These are phyloP conservation scores for Musa beccarii DNA, from an alignment of 176 grass and related monocot species.

Conservation along the genomic window DNA sequence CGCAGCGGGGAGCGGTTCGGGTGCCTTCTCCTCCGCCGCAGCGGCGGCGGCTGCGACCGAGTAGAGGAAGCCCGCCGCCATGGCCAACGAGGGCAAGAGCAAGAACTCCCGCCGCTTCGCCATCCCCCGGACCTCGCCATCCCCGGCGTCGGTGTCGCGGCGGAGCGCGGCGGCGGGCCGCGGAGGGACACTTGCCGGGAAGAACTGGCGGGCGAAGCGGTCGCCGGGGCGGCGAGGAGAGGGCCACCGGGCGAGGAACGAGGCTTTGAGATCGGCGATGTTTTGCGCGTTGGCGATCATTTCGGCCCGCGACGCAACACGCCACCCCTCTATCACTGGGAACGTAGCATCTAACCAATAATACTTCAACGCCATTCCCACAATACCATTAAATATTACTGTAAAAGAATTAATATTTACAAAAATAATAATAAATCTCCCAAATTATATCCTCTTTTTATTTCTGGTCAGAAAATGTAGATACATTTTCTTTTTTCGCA, in stretches of 20 bases:
- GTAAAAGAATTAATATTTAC: too few species aligned
- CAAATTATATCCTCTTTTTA: too few species aligned
- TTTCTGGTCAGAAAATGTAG: too few species aligned
- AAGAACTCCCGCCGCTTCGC: constrained; percentile 46
- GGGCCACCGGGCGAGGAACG: not conserved
- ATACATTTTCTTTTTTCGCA: too few species aligned
- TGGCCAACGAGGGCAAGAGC: constrained; percentile 52
- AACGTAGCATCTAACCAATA: too few species aligned
- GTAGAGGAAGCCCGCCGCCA: constrained; percentile 37
- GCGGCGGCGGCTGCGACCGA: constrained; percentile 33
- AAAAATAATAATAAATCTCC: too few species aligned
- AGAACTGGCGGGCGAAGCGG: not conserved
- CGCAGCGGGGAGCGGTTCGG: constrained; percentile 5
- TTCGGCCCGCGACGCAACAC: not conserved
- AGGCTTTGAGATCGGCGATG: not conserved
- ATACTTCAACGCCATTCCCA: too few species aligned
- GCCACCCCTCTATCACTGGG: too few species aligned
- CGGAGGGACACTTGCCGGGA: not conserved
- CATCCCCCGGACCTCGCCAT: constrained; percentile 1
- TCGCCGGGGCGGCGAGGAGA: not conserved
- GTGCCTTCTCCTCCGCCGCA: constrained; percentile 24
- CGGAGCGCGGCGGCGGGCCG: constrained; percentile 22
- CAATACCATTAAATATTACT: too few species aligned
- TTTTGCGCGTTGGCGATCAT: constrained; percentile 8
- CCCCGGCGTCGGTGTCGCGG: constrained; percentile 11